Evolutionary conservation across 202 grass and related monocot genomes (phyloP).

Genomic region (Musa balbisiana): DNA sequence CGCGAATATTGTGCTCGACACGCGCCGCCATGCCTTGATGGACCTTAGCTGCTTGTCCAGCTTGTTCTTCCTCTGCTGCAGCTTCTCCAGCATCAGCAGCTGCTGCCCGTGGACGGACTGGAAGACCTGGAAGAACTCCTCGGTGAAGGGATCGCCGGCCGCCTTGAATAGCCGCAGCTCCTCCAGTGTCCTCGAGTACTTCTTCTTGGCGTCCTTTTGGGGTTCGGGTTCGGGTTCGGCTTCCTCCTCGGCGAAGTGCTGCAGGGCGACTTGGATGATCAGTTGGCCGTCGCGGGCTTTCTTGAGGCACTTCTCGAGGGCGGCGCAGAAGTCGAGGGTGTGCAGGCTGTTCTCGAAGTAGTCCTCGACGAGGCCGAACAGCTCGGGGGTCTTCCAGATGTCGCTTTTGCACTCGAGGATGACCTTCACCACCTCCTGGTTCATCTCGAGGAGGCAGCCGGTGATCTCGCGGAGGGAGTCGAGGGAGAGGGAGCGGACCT

Average conservation of each 20-base stretch:
- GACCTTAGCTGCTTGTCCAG: slow-evolving; percentile 69
- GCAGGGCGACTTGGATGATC: slow-evolving; percentile 77
- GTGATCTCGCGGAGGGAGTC: slow-evolving; percentile 82
- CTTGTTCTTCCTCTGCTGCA: slow-evolving; percentile 64
- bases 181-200: slow-evolving; percentile 62
- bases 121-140: slow-evolving; percentile 81
- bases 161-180: slow-evolving; percentile 77
- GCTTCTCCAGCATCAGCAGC: slow-evolving; percentile 82
- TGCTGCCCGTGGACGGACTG: slow-evolving; percentile 82
- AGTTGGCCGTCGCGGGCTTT: slow-evolving; percentile 83
- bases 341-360: slow-evolving; percentile 96
- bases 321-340: slow-evolving; percentile 93
- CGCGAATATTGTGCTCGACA: slow-evolving; percentile 75
- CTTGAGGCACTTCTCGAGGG: slow-evolving; percentile 95
- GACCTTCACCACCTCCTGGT: slow-evolving; percentile 94
- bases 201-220: slow-evolving; percentile 15
- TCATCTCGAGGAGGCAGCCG: slow-evolving; percentile 93
- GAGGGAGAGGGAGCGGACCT: slow-evolving; percentile 72
- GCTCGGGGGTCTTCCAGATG: slow-evolving; percentile 83
- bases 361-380: slow-evolving; percentile 86
- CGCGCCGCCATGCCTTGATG: slow-evolving; percentile 75
- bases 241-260: slow-evolving; percentile 79
- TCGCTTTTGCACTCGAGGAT: slow-evolving; percentile 96
- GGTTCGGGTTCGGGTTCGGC: slow-evolving; percentile 6
- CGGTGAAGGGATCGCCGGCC: slow-evolving; percentile 73